phyloP scores from a whole-genome alignment of 306 rosid species.

The Ormosia semicastrata region DNA sequence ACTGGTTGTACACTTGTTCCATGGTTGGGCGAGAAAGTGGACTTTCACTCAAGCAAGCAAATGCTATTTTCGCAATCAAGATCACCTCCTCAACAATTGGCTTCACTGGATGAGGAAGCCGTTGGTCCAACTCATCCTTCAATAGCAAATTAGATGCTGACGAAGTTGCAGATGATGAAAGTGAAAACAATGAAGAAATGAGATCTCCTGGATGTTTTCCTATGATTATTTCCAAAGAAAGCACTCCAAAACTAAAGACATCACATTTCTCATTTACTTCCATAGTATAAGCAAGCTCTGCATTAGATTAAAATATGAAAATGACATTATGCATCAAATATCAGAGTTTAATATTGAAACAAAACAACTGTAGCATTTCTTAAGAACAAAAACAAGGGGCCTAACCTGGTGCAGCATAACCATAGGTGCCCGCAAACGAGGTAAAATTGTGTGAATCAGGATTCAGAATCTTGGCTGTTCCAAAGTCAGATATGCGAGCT shows the following conservation, averaged over 20 bases:
- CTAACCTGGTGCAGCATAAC: constrained; percentile 39
- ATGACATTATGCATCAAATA: not conserved
- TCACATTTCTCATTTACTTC: constrained; percentile 33
- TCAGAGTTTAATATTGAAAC: not conserved
- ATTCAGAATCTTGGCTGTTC: constrained; percentile 26
- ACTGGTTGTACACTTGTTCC: constrained; percentile 26
- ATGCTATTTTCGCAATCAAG: constrained; percentile 21
- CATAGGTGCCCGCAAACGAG: constrained; percentile 33
- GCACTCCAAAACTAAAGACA: constrained; percentile 28
- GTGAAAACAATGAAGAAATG: not conserved
- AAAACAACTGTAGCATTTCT: not conserved
- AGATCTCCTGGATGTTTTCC: constrained; percentile 35
- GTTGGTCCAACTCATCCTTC: constrained; percentile 27
- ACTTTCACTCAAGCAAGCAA: constrained; percentile 29
- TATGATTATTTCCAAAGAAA: constrained; percentile 26
- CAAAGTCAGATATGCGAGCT: constrained; percentile 30
- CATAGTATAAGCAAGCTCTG: constrained; percentile 27
- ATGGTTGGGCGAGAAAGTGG: constrained; percentile 29
- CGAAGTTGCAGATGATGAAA: not conserved
- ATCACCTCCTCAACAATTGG: constrained; percentile 24
- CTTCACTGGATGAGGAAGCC: constrained; percentile 21
- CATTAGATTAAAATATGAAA: not conserved
- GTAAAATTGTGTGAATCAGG: constrained; percentile 19
- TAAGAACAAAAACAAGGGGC: not conserved
- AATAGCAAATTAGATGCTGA: not conserved